These are phyloP conservation scores for Arbutus unedo DNA, from an alignment of 148 eudicot genomes.

Conservation along the genomic window DNA sequence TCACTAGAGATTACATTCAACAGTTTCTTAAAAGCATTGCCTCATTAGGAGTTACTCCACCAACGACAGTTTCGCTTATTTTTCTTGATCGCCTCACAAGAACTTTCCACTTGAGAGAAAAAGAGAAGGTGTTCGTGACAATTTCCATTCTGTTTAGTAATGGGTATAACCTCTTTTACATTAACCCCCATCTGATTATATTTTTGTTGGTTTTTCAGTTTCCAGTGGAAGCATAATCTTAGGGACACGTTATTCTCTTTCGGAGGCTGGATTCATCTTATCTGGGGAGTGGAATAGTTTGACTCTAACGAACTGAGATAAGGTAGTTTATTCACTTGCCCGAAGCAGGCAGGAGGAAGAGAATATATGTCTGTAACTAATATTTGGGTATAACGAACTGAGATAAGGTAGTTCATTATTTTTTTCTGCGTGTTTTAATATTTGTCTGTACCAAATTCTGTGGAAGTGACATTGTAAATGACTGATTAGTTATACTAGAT, in stretches of 20 bases:
- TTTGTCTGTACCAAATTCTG: not conserved
- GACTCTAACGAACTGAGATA: not conserved
- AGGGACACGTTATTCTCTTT: not conserved
- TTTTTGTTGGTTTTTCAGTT: slow-evolving; percentile 6
- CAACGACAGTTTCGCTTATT: not conserved
- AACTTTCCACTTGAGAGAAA: not conserved
- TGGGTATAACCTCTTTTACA: not conserved
- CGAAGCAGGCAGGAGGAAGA: not conserved
- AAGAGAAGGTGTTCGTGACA: not conserved
- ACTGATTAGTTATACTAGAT: no score
- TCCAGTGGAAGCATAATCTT: not conserved
- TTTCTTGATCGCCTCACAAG: not conserved
- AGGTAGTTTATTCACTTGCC: not conserved
- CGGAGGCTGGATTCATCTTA: not conserved
- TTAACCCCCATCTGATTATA: not conserved
- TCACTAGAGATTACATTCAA: not conserved
- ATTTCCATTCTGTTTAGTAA: not conserved
- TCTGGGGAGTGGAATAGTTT: not conserved
- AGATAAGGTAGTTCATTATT: no score
- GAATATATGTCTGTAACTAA: not conserved
- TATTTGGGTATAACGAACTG: no score
- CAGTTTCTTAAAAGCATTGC: not conserved
- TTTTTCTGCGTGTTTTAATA: not conserved
- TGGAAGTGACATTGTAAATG: no score
- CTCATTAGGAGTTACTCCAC: no score